phyloP scores from a whole-genome alignment of 495 filamentous ascomycete genomes.

The Tuber melanosporum region DNA sequence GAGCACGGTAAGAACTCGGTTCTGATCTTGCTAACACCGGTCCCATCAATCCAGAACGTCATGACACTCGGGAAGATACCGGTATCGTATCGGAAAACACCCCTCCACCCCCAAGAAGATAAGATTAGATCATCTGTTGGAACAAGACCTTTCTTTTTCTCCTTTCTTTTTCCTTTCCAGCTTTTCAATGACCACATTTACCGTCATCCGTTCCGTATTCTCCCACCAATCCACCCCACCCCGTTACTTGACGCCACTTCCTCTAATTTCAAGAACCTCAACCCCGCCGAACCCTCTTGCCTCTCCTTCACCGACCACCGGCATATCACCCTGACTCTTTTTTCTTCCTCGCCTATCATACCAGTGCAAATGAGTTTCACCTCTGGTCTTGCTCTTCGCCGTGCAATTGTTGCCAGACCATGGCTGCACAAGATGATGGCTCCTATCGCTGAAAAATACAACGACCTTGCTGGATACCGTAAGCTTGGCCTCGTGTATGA shows the following conservation, averaged over 20 bases:
- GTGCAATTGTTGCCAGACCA: slow-evolving; percentile 62
- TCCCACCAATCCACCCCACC: neutral
- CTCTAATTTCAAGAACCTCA: neutral
- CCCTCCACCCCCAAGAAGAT: neutral
- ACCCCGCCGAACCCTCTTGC: neutral
- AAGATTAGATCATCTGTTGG: neutral
- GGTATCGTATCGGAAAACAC: neutral
- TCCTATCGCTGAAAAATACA: slow-evolving; percentile 79
- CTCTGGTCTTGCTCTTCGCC: neutral
- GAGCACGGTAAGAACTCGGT: neutral
- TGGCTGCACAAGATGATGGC: slow-evolving; percentile 71
- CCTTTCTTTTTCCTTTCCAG: neutral
- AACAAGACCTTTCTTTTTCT: neutral
- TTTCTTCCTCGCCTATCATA: neutral
- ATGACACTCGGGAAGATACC: neutral
- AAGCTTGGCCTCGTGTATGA: slow-evolving; percentile 82
- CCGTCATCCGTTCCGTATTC: neutral
- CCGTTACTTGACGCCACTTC: neutral
- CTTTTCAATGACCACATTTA: neutral
- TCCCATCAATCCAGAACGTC: neutral
- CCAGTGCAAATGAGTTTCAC: neutral
- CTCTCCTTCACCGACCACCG: neutral
- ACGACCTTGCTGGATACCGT: slow-evolving; percentile 80
- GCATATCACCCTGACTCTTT: neutral
- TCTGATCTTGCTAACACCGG: neutral